A percentile compares a stretch with the other conserved stretches of the same genome.
These are phyloP conservation scores for Chytriomyces confervae DNA, from an alignment of 192 early-diverging fungal species.

Conservation along the genomic window DNA sequence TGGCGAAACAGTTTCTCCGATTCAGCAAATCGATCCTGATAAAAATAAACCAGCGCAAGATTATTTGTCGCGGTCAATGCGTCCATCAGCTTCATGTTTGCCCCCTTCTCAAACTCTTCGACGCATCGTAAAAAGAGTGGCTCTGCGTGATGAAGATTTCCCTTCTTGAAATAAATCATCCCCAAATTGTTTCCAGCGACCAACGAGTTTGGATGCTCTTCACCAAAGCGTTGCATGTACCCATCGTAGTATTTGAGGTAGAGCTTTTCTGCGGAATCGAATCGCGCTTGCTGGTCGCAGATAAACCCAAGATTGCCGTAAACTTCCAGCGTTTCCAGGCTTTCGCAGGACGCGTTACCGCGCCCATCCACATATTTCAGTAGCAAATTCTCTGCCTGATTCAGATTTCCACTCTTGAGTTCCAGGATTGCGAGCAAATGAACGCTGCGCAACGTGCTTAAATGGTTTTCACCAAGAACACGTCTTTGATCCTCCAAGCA, in stretches of 20 bases:
- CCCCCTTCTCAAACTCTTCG: too few species aligned
- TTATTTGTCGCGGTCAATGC: conserved; percentile 1
- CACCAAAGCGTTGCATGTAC: conserved; percentile 8
- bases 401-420: not conserved
- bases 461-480: conserved; percentile 34
- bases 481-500: conserved; percentile 8
- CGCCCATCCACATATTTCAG: not conserved
- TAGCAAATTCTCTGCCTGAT: not conserved
- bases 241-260: conserved; percentile 31
- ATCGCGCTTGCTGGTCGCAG: conserved; percentile 22
- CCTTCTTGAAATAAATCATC: conserved; percentile 5
- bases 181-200: conserved; percentile 12
- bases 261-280: conserved; percentile 25
- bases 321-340: not conserved
- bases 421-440: not conserved
- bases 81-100: not conserved
- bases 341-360: not conserved
- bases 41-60: not conserved
- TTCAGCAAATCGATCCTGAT: not conserved
- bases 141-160: conserved; percentile 33
- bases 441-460: conserved; percentile 14
- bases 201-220: conserved; percentile 38
- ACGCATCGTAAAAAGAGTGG: conserved; percentile 17
- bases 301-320: conserved; percentile 1
- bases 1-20: not conserved